Evolutionary conservation across 1,139 yeast genomes (phyloP).

Genomic region (Suhomyces chickasaworum): DNA sequence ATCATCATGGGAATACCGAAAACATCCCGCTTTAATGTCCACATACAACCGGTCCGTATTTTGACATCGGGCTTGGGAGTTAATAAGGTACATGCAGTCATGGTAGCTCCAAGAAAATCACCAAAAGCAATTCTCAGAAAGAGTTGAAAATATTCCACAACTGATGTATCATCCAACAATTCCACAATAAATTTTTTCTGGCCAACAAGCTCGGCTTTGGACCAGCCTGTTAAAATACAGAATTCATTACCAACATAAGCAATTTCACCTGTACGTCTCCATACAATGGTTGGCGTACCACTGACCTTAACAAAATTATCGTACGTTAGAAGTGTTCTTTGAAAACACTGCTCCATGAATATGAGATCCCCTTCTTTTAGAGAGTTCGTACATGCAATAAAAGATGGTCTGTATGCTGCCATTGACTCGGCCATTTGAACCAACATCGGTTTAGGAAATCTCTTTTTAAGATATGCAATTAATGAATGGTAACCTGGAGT

Average conservation of each 20-base stretch:
- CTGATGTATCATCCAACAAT: conserved; percentile 83
- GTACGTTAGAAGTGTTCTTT: conserved; percentile 84
- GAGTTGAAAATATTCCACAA: conserved; percentile 82
- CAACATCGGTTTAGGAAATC: conserved; percentile 71
- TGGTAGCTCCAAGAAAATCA: conserved; percentile 86
- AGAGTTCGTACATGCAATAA: conserved; percentile 88
- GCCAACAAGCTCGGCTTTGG: conserved; percentile 62
- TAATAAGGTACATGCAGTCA: conserved; percentile 78
- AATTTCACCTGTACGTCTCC: conserved; percentile 95
- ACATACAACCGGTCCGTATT: conserved; percentile 76
- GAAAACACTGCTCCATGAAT: conserved; percentile 96
- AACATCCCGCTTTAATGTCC: conserved; percentile 77
- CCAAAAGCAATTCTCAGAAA: conserved; percentile 89
- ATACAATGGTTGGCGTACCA: conserved; percentile 92
- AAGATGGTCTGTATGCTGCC: conserved; percentile 88
- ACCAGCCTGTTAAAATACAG: conserved; percentile 89
- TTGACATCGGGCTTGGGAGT: conserved; percentile 53
- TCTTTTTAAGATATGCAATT: conserved; percentile 66
- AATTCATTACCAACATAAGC: conserved; percentile 94
- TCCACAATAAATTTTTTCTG: conserved; percentile 80
- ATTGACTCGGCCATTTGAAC: conserved; percentile 85
- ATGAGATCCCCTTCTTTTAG: conserved; percentile 87
- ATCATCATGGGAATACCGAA: conserved; percentile 86
- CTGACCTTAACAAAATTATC: conserved; percentile 80
- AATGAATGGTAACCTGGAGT: conserved; percentile 89